These are phyloP conservation scores for Kappamyces sp. DNA, from an alignment of 192 early-diverging fungal species.

Conservation along the genomic window DNA sequence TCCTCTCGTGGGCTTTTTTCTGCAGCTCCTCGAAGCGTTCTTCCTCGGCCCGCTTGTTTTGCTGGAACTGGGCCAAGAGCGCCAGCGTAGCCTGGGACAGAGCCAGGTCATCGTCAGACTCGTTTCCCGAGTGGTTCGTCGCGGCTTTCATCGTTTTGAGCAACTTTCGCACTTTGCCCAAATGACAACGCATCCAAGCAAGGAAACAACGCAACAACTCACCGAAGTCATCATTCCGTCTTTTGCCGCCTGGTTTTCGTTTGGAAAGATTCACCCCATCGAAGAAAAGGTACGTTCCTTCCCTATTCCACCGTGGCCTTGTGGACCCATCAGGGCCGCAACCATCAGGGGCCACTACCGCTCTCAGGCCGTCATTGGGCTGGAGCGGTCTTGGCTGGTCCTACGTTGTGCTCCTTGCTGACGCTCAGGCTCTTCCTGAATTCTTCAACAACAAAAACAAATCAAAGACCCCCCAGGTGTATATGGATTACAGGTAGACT, in stretches of 20 bases:
- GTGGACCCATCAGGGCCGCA: neutral
- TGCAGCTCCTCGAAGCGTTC: too few species aligned
- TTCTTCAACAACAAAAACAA: slow-evolving; percentile 92
- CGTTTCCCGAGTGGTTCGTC: too few species aligned
- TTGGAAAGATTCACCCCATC: slow-evolving; percentile 73
- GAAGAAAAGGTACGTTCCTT: slow-evolving; percentile 51
- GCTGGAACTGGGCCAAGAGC: too few species aligned
- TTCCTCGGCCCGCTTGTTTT: too few species aligned
- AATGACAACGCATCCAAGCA: too few species aligned
- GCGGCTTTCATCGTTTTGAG: too few species aligned
- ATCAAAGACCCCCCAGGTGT: slow-evolving; percentile 87
- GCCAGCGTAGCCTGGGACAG: too few species aligned
- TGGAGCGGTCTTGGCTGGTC: neutral
- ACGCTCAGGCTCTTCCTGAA: slow-evolving; percentile 69
- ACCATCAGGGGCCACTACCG: neutral
- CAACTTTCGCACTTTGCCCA: too few species aligned
- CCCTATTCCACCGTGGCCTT: too few species aligned
- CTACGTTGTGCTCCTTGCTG: too few species aligned
- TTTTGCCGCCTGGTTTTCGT: slow-evolving; percentile 93
- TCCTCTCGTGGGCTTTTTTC: too few species aligned
- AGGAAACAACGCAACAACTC: slow-evolving; percentile 1
- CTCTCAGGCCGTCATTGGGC: neutral
- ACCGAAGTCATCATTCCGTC: slow-evolving; percentile 63
- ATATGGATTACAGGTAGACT: slow-evolving; percentile 60
- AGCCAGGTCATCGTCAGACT: too few species aligned